Evolutionary conservation across 305 asterid genomes (phyloP).

Genomic region (Monarda citriodora): DNA sequence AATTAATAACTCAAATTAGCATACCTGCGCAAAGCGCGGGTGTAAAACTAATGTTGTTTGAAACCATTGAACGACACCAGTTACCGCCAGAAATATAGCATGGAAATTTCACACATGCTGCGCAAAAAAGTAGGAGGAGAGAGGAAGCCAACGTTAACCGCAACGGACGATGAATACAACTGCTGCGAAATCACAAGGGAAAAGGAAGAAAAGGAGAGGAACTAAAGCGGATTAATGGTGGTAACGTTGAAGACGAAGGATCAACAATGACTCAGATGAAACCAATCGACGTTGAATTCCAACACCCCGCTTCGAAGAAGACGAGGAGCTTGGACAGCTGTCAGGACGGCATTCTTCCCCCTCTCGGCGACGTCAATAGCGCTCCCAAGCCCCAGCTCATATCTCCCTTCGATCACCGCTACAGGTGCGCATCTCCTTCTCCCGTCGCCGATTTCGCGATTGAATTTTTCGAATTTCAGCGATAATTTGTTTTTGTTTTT

Average conservation of each 20-base stretch:
- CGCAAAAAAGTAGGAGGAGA: conserved; percentile 13
- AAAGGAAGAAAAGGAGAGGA: neutral
- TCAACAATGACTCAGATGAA: conserved; percentile 22
- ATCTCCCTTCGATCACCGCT: conserved; percentile 65
- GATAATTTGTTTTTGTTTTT: neutral
- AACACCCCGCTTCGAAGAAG: conserved; percentile 26
- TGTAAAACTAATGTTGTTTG: neutral
- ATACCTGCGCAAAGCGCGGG: too few relatives aligned
- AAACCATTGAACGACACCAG: neutral
- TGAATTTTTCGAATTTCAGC: neutral
- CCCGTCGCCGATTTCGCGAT: neutral
- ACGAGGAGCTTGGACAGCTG: conserved; percentile 50
- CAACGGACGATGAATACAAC: neutral
- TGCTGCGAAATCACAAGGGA: neutral
- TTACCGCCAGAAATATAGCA: neutral
- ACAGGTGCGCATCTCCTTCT: conserved; percentile 29
- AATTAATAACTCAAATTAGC: too few relatives aligned
- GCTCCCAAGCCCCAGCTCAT: conserved; percentile 42
- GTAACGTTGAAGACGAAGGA: conserved; percentile 7
- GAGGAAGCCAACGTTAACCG: neutral
- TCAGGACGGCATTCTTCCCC: conserved; percentile 60
- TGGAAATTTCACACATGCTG: neutral
- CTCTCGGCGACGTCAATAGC: conserved; percentile 60
- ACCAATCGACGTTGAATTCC: conserved; percentile 32
- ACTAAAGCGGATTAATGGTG: neutral